A percentile compares a stretch with the other conserved stretches of the same genome.
Evolutionary conservation across 352 stramenopile genomes (phyloP).

Genomic region (Globisporangium paroecandrum): DNA sequence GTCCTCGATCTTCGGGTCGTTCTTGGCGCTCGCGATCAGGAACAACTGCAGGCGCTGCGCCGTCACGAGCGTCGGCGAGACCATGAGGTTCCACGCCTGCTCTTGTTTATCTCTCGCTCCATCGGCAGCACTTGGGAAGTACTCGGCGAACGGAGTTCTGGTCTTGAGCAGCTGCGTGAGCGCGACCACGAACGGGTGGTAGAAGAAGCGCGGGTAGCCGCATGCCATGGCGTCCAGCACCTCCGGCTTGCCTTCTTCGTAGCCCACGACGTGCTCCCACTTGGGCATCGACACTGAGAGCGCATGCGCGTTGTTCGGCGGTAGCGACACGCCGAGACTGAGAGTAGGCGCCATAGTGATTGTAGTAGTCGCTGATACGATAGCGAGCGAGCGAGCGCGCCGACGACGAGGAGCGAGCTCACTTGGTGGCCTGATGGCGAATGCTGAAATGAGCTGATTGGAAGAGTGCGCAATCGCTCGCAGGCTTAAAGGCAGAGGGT

Average conservation of each 20-base stretch:
- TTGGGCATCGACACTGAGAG: constrained; percentile 81
- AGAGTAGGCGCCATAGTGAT: constrained; percentile 12
- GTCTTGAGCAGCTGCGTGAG: constrained; percentile 42
- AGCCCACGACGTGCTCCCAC: constrained; percentile 86
- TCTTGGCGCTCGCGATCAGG: constrained; percentile 39
- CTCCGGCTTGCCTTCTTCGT: constrained; percentile 80
- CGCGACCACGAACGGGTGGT: constrained; percentile 79
- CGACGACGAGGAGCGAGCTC: neutral
- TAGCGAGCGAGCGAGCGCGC: neutral
- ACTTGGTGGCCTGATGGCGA: neutral
- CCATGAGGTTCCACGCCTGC: constrained; percentile 19
- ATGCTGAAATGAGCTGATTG: constrained; percentile 10
- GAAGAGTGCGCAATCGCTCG: neutral
- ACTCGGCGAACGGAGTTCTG: constrained; percentile 20
- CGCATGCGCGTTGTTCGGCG: constrained; percentile 61
- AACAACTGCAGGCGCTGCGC: constrained; percentile 70
- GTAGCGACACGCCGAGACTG: constrained; percentile 71
- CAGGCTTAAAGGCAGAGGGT: neutral
- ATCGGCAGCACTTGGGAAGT: constrained; percentile 14
- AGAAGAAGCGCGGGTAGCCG: constrained; percentile 93
- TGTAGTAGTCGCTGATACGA: neutral
- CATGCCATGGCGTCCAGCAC: constrained; percentile 74
- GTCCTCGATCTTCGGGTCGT: constrained; percentile 11
- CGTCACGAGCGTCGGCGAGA: constrained; percentile 53
- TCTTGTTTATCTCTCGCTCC: constrained; percentile 5